These are phyloP conservation scores for Telfairia occidentalis DNA, from an alignment of 331 rosid species.

Conservation along the genomic window DNA sequence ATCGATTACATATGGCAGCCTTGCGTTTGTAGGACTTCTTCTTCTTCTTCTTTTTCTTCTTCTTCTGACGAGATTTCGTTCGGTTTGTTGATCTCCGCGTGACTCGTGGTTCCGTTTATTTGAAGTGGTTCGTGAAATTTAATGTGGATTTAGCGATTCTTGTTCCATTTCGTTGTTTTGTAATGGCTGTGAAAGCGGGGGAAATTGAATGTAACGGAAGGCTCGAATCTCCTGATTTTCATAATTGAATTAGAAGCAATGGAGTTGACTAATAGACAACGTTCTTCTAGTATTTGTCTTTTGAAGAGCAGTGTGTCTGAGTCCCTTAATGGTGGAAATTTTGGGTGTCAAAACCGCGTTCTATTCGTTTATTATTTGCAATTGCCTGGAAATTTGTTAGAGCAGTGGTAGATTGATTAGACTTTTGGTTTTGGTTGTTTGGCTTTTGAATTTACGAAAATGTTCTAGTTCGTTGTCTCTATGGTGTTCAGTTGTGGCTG, in stretches of 20 bases:
- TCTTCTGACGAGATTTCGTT: not conserved
- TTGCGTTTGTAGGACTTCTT: not conserved
- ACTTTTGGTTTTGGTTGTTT: not conserved
- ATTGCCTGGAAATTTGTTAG: slow-evolving; percentile 10
- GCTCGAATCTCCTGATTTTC: slow-evolving; percentile 21
- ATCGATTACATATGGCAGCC: slow-evolving; percentile 3
- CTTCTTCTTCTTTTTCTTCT: slow-evolving; percentile 3
- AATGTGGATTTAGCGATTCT: slow-evolving; percentile 17
- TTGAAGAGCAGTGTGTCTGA: slow-evolving; percentile 10
- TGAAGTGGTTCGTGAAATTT: slow-evolving; percentile 11
- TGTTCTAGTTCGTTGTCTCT: not conserved
- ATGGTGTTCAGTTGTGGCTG: not conserved
- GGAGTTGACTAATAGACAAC: slow-evolving; percentile 10
- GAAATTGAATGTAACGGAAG: slow-evolving; percentile 28
- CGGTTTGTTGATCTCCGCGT: not conserved
- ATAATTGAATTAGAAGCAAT: slow-evolving; percentile 15
- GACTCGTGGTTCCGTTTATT: not conserved
- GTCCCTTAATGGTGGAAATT: slow-evolving; percentile 17
- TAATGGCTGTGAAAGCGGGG: slow-evolving; percentile 19
- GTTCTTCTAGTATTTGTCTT: slow-evolving; percentile 14
- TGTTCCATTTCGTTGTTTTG: slow-evolving; percentile 3
- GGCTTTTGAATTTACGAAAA: not conserved
- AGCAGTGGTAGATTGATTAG: not conserved
- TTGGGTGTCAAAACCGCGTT: not conserved
- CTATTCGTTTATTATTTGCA: not conserved